phyloP scores from a whole-genome alignment of 208 protist genomes.

The Herpetomonas samuelpessoai region DNA sequence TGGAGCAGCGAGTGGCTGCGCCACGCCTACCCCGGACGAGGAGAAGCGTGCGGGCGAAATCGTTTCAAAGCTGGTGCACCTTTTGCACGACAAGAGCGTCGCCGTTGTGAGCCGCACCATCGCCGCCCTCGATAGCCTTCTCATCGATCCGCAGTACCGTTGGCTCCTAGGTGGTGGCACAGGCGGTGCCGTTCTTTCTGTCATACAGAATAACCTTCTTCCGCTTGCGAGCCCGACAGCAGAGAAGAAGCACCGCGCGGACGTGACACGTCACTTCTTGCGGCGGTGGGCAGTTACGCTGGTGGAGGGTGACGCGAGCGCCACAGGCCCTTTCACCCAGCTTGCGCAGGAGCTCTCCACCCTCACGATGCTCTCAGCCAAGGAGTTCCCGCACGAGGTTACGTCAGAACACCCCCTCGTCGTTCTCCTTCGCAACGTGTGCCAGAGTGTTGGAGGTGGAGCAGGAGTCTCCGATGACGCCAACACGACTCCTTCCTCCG shows the following conservation, averaged over 20 bases:
- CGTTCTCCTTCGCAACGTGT: slow-evolving; percentile 55
- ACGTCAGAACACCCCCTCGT: slow-evolving; percentile 48
- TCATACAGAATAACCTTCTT: slow-evolving; percentile 70
- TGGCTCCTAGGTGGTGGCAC: slow-evolving; percentile 27
- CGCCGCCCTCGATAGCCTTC: slow-evolving; percentile 56
- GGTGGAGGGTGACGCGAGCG: slow-evolving; percentile 1
- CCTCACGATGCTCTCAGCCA: slow-evolving; percentile 29
- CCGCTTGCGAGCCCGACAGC: slow-evolving; percentile 17
- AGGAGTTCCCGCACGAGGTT: slow-evolving; percentile 66
- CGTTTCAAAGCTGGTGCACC: slow-evolving; percentile 66
- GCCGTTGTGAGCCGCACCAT: slow-evolving; percentile 70
- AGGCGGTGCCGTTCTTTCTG: slow-evolving; percentile 43
- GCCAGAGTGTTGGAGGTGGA: slow-evolving; percentile 8
- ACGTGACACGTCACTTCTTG: slow-evolving; percentile 60
- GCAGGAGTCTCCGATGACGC: slow-evolving; percentile 9
- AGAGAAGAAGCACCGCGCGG: slow-evolving; percentile 25
- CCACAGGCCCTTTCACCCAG: slow-evolving; percentile 20
- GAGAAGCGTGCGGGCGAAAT: slow-evolving; percentile 39
- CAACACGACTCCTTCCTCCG: background rate
- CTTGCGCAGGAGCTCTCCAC: slow-evolving; percentile 53
- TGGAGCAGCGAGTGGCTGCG: background rate
- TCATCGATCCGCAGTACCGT: slow-evolving; percentile 42
- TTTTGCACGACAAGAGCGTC: slow-evolving; percentile 70
- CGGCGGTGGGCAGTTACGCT: slow-evolving; percentile 59
- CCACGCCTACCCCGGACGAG: slow-evolving; percentile 4